Evolutionary conservation across 192 early-diverging fungal species (phyloP), one percentile per base, ranked within the genome.

Genomic region (Linnemannia schmuckeri): DNA sequence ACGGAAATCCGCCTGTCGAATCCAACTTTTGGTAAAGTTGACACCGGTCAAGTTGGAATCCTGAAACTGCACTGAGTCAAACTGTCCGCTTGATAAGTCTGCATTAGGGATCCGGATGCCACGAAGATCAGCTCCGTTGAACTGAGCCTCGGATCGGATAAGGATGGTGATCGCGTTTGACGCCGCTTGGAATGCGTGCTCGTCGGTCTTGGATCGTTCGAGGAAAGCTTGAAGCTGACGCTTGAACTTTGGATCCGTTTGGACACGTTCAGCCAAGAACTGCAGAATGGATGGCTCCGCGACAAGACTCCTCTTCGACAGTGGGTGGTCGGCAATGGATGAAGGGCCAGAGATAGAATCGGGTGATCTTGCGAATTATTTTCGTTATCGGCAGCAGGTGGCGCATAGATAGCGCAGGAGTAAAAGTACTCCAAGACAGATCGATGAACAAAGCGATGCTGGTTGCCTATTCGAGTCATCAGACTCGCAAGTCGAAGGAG

Each of bases 101-200:
- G 77, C 77, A 24, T 35, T 47, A 24, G 77, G 35, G 22, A 78
- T 78, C 2, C 33, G 44, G 77, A 71, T 55, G 66, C 77, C 77
- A 40, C 22, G n/a, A 49, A 78, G 30, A n/a, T 78, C 24, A 2
- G 30, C 77, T 55, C 49, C 69, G 30, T 78, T 70, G 47, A 70
- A 78, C n/a, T 6, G 66, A n/a, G 54, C 35, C 20, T 46, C 46
- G 6, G 77, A 68, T n/a, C 77, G 24, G 47, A 70, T 42, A 42
- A 78, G 37, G 20, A 70, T 78, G 15, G 77, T 78, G 40, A 78
- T 71, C 8, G 77, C 69, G 70, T 70, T 78, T 5, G 77, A 68
- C 24, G 77, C 77, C 0, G 77, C 77, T 9, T 6, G 22, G 8
- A 4, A 27, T n/a, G 54, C 54, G 6, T n/a, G 24, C 24, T 72